These are phyloP conservation scores for Pleurotus eryngii DNA, from an alignment of 768 basidiomycete genomes.

Conservation along the genomic window DNA sequence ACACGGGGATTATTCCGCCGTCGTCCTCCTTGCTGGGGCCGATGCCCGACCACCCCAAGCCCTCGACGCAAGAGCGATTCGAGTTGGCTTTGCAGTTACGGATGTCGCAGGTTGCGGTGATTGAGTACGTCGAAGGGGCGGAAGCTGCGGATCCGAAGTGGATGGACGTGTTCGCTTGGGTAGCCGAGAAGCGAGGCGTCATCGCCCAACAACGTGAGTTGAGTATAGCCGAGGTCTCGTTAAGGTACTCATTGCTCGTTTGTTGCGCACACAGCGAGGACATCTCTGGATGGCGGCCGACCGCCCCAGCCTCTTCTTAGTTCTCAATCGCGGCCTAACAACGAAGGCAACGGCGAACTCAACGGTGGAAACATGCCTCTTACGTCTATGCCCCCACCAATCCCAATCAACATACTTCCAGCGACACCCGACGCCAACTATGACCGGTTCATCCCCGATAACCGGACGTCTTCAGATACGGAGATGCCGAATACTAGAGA, in stretches of 20 bases:
- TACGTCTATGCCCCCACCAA: slow-evolving; percentile 20
- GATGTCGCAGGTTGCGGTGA: slow-evolving; percentile 79
- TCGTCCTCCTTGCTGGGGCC: slow-evolving; percentile 40
- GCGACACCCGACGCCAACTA: slow-evolving; percentile 48
- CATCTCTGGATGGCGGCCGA: neutral
- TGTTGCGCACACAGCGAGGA: neutral
- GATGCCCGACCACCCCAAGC: slow-evolving; percentile 43
- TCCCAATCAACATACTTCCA: slow-evolving; percentile 60
- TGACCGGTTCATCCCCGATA: slow-evolving; percentile 12
- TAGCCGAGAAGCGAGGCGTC: slow-evolving; percentile 54
- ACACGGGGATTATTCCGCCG: slow-evolving; percentile 33
- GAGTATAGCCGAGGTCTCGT: slow-evolving; percentile 15
- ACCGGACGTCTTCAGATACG: slow-evolving; percentile 7
- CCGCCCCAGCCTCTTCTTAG: neutral
- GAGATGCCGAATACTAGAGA: neutral
- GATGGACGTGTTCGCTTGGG: slow-evolving; percentile 84
- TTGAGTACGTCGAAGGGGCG: slow-evolving; percentile 81
- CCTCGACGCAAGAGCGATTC: slow-evolving; percentile 59
- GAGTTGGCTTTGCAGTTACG: slow-evolving; percentile 80
- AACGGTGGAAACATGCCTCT: slow-evolving; percentile 9
- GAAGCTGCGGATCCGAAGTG: slow-evolving; percentile 80
- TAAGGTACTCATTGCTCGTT: neutral
- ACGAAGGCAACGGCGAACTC: neutral
- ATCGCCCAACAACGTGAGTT: slow-evolving; percentile 17
- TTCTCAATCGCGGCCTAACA: neutral